phyloP scores from a whole-genome alignment of 805 yeast species.

The Ogataea ganodermae region DNA sequence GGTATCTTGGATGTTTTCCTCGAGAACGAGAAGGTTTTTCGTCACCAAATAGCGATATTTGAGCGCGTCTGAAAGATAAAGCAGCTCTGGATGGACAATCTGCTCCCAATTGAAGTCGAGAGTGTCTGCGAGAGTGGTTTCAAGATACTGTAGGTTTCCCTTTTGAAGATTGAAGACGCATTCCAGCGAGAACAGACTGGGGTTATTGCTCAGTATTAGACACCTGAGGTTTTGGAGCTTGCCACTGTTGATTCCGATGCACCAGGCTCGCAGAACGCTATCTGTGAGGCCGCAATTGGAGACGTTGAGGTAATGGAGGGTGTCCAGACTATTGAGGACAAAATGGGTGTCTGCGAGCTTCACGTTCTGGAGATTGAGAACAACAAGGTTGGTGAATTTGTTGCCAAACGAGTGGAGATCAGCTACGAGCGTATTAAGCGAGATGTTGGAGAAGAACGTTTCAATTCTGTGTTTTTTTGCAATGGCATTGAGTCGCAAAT shows the following conservation, averaged over 20 bases:
- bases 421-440: slow-evolving; percentile 15
- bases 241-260: slow-evolving; percentile 28
- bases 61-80: slow-evolving; percentile 15
- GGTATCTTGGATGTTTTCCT: slow-evolving; percentile 1
- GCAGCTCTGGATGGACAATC: background rate
- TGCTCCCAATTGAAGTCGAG: slow-evolving; percentile 8
- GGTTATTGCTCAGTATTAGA: slow-evolving; percentile 20
- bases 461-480: slow-evolving; percentile 37
- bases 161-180: slow-evolving; percentile 4
- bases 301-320: slow-evolving; percentile 26
- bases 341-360: slow-evolving; percentile 10
- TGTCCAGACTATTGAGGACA: slow-evolving; percentile 11
- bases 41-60: slow-evolving; percentile 18
- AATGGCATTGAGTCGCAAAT: slow-evolving; percentile 19
- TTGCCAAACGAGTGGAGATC: slow-evolving; percentile 12
- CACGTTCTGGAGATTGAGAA: slow-evolving; percentile 23
- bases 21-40: slow-evolving; percentile 1
- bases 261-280: slow-evolving; percentile 27
- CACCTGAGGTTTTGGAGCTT: slow-evolving; percentile 24
- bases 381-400: slow-evolving; percentile 15
- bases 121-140: slow-evolving; percentile 8
- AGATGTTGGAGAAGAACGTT: slow-evolving; percentile 33
- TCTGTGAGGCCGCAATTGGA: slow-evolving; percentile 22
- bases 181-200: slow-evolving; percentile 7
- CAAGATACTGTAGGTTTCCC: slow-evolving; percentile 19